phyloP scores from a whole-genome alignment of 129 eudicot species.

The Glebionis coronaria region DNA sequence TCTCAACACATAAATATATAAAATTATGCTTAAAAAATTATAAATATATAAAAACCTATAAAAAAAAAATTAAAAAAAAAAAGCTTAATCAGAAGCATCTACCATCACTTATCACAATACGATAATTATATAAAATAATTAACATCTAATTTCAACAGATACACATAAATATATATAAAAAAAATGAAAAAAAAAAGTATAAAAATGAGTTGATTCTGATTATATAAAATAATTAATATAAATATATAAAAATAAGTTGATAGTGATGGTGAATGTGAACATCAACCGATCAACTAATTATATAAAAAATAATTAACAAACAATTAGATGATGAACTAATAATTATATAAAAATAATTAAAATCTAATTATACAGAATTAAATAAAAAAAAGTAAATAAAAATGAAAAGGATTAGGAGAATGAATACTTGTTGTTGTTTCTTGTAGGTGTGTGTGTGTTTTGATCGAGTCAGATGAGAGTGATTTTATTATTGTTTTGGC shows the following conservation, averaged over 20 bases:
- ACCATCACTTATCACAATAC: not conserved
- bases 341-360: too few relatives aligned
- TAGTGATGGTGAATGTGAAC: not conserved
- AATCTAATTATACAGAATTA: not conserved
- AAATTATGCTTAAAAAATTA: too few relatives aligned
- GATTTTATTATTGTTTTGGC: conserved; percentile 36
- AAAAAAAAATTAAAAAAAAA: too few relatives aligned
- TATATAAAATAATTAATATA: too few relatives aligned
- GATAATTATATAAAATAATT: not conserved
- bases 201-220: too few relatives aligned
- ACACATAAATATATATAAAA: not conserved
- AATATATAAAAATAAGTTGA: too few relatives aligned
- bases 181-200: not conserved
- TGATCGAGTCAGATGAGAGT: conserved; percentile 31
- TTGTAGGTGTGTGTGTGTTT: conserved; percentile 35
- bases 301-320: not conserved
- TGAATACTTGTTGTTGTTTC: too few relatives aligned
- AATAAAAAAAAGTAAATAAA: too few relatives aligned
- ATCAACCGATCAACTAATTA: not conserved
- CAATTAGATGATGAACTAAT: too few relatives aligned
- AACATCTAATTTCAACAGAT: not conserved
- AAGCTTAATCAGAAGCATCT: too few relatives aligned
- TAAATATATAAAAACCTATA: too few relatives aligned
- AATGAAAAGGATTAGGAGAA: too few relatives aligned
- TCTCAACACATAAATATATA: not conserved